phyloP scores from a whole-genome alignment of 345 rosid species.

The Syzygium aqueum region DNA sequence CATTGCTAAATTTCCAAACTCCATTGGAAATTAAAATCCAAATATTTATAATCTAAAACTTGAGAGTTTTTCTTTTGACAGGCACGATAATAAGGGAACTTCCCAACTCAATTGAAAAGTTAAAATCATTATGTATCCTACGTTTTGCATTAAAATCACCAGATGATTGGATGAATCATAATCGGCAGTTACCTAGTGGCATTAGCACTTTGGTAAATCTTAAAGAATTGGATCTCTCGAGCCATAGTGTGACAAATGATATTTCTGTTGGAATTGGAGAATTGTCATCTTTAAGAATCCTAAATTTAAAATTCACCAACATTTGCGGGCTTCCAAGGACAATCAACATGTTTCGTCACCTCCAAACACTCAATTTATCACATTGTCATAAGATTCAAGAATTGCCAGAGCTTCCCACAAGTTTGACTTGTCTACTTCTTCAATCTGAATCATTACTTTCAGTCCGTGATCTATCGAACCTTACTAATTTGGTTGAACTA shows the following conservation, averaged over 20 bases:
- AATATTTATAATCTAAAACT: neutral
- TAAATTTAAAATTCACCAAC: accelerated
- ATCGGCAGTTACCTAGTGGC: neutral
- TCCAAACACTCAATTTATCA: neutral
- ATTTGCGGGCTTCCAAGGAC: neutral
- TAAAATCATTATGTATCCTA: neutral
- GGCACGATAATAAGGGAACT: neutral
- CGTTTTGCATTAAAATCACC: accelerated
- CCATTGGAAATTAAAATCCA: neutral
- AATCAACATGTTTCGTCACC: neutral
- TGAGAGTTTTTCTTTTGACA: neutral
- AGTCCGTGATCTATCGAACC: neutral
- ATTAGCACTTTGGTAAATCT: neutral
- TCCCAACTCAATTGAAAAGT: neutral
- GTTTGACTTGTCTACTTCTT: neutral
- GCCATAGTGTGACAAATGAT: accelerated
- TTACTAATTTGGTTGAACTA: neutral
- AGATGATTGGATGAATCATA: neutral
- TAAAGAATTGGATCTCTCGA: neutral
- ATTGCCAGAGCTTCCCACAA: neutral
- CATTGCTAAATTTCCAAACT: neutral
- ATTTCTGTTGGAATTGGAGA: neutral
- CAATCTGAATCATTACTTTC: neutral
- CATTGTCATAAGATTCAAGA: neutral
- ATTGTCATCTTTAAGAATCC: neutral